A percentile compares a stretch with the other conserved stretches of the same genome.
Evolutionary conservation across 148 eudicot species (phyloP).

Genomic region (Persicaria tinctoria): DNA sequence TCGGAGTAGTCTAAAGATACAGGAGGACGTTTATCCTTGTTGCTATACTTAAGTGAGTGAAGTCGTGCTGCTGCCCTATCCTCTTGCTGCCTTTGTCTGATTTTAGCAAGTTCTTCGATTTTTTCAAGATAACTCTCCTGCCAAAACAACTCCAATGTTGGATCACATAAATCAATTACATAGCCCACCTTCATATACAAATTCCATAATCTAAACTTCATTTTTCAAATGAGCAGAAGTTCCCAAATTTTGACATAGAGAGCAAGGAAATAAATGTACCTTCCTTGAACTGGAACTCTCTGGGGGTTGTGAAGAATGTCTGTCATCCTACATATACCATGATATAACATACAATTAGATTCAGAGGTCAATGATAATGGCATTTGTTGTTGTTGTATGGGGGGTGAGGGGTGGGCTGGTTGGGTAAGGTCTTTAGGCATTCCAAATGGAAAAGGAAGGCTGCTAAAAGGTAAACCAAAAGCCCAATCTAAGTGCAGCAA

Average conservation of each 20-base stretch:
- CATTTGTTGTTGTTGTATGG: background rate
- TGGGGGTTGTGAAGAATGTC: conserved; percentile 1
- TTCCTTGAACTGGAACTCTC: conserved; percentile 8
- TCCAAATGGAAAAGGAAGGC: background rate
- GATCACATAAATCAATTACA: background rate
- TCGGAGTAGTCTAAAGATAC: conserved; percentile 31
- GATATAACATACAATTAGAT: background rate
- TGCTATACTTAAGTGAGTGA: conserved; percentile 59
- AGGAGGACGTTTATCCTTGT: conserved; percentile 17
- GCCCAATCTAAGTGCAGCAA: background rate
- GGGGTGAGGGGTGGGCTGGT: too few relatives aligned
- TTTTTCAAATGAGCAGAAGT: background rate
- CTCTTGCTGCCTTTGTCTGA: conserved; percentile 74
- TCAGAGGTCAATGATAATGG: background rate
- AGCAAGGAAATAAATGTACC: background rate
- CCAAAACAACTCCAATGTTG: background rate
- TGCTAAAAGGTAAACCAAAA: background rate
- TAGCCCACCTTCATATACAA: background rate
- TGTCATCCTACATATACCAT: background rate
- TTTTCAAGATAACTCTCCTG: conserved; percentile 42
- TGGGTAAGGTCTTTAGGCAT: background rate
- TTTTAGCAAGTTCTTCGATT: conserved; percentile 51
- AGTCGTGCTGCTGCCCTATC: conserved; percentile 65
- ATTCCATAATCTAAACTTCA: background rate
- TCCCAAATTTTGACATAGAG: background rate